Base-by-base conservation (phyloP, 148 eudicot species). In the Agrostemma githago region DNA sequence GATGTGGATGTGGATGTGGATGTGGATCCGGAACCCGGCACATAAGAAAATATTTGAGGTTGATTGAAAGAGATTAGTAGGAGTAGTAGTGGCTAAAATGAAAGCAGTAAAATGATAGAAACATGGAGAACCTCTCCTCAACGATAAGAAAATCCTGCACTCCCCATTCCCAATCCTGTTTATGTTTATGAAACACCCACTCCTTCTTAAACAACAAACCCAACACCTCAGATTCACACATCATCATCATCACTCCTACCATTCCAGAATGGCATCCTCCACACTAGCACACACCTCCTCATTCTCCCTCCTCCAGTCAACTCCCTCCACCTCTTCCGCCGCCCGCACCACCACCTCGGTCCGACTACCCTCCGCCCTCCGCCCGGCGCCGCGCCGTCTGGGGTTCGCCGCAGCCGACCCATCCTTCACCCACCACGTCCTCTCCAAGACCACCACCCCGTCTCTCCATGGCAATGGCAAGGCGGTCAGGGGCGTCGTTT, bases 271-370 rank as follows among this genome's bases (percentile, higher is more conserved):
- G 98, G 97, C 97, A 16, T 79, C 88, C 43, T 79, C 90, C 38
- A 82, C 97, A 56, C 77, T 96, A 53, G 80, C 94, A 41, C 75
- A 91, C 2, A 68, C 90, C 5, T 74, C 96, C 34, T 80, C 97
- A 5, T 78, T 88, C 72, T 83, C 90, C 59, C 82, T 82, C 79
- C 79, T 86, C 56, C 78, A 82, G 73, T 70, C 84, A 21, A 62
- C 81, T 44, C 44, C 86, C 54, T 72, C 96, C 8, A 67, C 92
- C 12, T 74, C 90, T 39, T 21, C 85, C 80, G 60, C 86, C 82
- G 12, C 85, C 53, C 86, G 84, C 17, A 77, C 83, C 7, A 72
- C 82, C 39, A 46, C 81, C 68, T 46, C 81, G 62, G 17, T 85
- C 76, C 83, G 83, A 68, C 72, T 83, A 77, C 43, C 85, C 67